Evolutionary conservation across 106 monocot genomes (phyloP).

Genomic region (Agapanthus africanus): DNA sequence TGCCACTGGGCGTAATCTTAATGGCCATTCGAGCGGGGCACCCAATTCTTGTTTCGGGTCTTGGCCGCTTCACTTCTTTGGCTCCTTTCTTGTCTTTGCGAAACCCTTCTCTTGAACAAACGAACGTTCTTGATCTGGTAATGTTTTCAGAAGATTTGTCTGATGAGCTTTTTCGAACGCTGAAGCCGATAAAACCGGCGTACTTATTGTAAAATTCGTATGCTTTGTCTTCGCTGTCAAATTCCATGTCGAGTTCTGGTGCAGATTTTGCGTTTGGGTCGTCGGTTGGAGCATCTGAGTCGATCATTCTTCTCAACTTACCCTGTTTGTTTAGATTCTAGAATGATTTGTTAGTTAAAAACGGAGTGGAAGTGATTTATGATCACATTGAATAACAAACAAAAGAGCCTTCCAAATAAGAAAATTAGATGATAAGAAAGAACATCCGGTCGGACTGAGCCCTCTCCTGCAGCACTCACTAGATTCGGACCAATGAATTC

Average conservation of each 20-base stretch:
- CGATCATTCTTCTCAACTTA: conserved; percentile 47
- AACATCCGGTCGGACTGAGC: too few relatives aligned
- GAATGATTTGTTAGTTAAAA: conserved; percentile 18
- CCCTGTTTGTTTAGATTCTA: conserved; percentile 37
- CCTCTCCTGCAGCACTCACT: too few relatives aligned
- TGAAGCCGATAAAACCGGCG: conserved; percentile 46
- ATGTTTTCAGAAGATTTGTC: conserved; percentile 40
- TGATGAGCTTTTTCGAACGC: conserved; percentile 42
- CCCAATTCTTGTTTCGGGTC: conserved; percentile 52
- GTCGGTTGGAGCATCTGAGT: conserved; percentile 26
- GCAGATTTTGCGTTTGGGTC: conserved; percentile 17
- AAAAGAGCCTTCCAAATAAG: too few relatives aligned
- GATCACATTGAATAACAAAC: too few relatives aligned
- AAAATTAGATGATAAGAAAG: too few relatives aligned
- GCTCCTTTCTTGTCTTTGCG: conserved; percentile 48
- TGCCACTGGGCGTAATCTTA: conserved; percentile 33
- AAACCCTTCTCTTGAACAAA: conserved; percentile 55
- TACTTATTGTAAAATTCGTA: conserved; percentile 55
- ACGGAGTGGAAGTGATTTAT: too few relatives aligned
- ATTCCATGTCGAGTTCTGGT: conserved; percentile 48
- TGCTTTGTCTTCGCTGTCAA: conserved; percentile 51
- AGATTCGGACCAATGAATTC: too few relatives aligned
- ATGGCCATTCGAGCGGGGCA: conserved; percentile 52
- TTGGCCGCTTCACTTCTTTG: conserved; percentile 44
- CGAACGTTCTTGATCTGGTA: conserved; percentile 53